Evolutionary conservation across 305 asterid species (phyloP), one percentile per base, ranked within the genome.

Genomic region (Solanum hybrid): DNA sequence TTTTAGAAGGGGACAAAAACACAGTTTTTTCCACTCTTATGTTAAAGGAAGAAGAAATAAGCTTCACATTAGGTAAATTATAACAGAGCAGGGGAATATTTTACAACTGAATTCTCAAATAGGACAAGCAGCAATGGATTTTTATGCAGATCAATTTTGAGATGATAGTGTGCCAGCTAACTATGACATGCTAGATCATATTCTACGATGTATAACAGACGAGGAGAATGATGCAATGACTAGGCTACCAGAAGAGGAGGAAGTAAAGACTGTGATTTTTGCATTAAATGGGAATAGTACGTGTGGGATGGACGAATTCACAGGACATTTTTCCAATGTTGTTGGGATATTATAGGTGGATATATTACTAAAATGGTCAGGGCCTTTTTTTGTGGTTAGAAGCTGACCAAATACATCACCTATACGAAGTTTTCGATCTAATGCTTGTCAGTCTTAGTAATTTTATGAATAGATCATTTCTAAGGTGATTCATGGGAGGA

Each of bases 251-350:
- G 11, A 61, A 7, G 10, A 61, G 26, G 26, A 1, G 26, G 26
- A 61, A 61, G 26, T 61, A 3, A 22, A 20, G 0, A 68, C 0
- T 9, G 6, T 68, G 13, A 0, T n/a, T 2, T 9, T 68, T 68
- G 31, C 1, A 9, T 68, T 68, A n/a, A 68, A n/a, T 68, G 29
- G 26, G 7, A n/a, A 10, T n/a, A 68, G 1, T n/a, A 1, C 0
- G 12, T 10, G 14, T 10, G 31, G 14, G 1, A 0, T 3, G 0
- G 5, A 68, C 26, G 6, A 1, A n/a, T 68, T 68, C 3, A 68
- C 7, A 9, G 0, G 75, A 2, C 0, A 10, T 68, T 68, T n/a
- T n/a, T 68, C 1, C 76, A 22, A 9, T 2, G 29, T n/a, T 68
- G 7, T n/a, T 68, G 76, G 76, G 76, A 68, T n/a, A 68, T 68